These are phyloP conservation scores for Metschnikowia peoriensis DNA, from an alignment of 805 yeast genomes.

Conservation along the genomic window DNA sequence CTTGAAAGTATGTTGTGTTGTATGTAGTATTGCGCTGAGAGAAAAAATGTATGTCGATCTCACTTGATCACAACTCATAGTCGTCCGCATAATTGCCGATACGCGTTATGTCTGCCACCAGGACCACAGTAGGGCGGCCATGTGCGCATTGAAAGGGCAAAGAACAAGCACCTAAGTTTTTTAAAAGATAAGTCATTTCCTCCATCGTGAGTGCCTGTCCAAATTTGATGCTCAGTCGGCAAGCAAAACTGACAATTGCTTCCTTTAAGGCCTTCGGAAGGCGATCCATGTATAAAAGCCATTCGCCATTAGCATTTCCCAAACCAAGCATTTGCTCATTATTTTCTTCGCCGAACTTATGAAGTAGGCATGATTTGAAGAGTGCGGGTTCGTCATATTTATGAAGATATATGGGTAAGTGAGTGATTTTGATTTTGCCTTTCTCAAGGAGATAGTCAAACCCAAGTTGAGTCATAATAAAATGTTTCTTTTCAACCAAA, in stretches of 20 bases:
- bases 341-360: constrained; percentile 25
- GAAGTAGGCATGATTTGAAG: constrained; percentile 39
- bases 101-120: constrained; percentile 30
- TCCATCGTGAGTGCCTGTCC: constrained; percentile 49
- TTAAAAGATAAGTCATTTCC: constrained; percentile 48
- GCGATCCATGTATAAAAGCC: constrained; percentile 22
- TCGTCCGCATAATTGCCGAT: constrained; percentile 4
- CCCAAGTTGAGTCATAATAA: constrained; percentile 46
- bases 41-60: no score
- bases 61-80: not conserved
- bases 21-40: not conserved
- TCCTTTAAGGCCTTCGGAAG: constrained; percentile 41
- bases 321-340: constrained; percentile 15
- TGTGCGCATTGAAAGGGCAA: constrained; percentile 83
- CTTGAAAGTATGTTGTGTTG: not conserved
- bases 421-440: constrained; percentile 29
- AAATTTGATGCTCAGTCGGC: constrained; percentile 69
- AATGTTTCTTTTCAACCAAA: constrained; percentile 26
- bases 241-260: constrained; percentile 57
- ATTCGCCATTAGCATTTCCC: constrained; percentile 5
- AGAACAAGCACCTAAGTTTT: constrained; percentile 44
- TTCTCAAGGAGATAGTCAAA: constrained; percentile 21
- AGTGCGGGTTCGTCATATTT: constrained; percentile 17
- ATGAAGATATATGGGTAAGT: constrained; percentile 43
- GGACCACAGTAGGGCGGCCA: constrained; percentile 74